Percentiles rank a stretch among this genome's conserved stretches.
Conservation (phyloP, 2,329 filamentous ascomycete genomes). For the Fusarium globosum region DNA sequence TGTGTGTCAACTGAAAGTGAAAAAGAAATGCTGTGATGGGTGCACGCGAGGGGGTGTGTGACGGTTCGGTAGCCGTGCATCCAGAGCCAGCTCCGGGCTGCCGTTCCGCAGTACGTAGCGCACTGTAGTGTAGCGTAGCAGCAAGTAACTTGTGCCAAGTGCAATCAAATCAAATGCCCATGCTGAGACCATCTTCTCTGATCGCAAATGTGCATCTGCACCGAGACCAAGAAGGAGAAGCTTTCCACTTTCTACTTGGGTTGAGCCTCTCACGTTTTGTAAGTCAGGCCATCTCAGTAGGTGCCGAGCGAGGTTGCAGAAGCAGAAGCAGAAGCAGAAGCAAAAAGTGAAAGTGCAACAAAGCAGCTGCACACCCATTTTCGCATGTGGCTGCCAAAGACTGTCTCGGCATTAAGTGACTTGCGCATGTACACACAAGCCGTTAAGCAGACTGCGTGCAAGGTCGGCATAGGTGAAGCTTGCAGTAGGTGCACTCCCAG, state of each 20-base stretch:
- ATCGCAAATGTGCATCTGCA: slow-evolving; percentile 31
- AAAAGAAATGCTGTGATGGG: slow-evolving; percentile 15
- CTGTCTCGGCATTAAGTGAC: slow-evolving; percentile 23
- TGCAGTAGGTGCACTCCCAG: slow-evolving; percentile 76
- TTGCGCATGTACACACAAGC: slow-evolving; percentile 5
- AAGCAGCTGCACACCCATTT: slow-evolving; percentile 28
- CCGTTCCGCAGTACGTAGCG: slow-evolving; percentile 28
- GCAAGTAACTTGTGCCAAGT: slow-evolving; percentile 26
- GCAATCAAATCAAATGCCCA: slow-evolving; percentile 38
- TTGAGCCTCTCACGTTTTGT: slow-evolving; percentile 36
- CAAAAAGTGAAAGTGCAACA: neutral
- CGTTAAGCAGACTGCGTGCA: slow-evolving; percentile 59
- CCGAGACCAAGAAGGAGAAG: slow-evolving; percentile 30
- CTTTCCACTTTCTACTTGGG: slow-evolving; percentile 23
- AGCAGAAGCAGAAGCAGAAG: slow-evolving; percentile 13
- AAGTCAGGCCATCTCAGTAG: slow-evolving; percentile 37
- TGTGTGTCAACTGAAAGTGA: slow-evolving; percentile 3
- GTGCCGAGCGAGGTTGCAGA: neutral
- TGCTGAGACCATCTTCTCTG: slow-evolving; percentile 30
- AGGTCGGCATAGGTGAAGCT: slow-evolving; percentile 70
- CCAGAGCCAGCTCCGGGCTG: slow-evolving; percentile 42
- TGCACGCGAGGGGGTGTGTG: slow-evolving; percentile 35
- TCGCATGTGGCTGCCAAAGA: slow-evolving; percentile 28
- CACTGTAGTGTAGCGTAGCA: neutral
- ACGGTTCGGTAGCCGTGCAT: slow-evolving; percentile 33